phyloP scores from a whole-genome alignment of 331 rosid genomes.

The Cydonia oblonga region DNA sequence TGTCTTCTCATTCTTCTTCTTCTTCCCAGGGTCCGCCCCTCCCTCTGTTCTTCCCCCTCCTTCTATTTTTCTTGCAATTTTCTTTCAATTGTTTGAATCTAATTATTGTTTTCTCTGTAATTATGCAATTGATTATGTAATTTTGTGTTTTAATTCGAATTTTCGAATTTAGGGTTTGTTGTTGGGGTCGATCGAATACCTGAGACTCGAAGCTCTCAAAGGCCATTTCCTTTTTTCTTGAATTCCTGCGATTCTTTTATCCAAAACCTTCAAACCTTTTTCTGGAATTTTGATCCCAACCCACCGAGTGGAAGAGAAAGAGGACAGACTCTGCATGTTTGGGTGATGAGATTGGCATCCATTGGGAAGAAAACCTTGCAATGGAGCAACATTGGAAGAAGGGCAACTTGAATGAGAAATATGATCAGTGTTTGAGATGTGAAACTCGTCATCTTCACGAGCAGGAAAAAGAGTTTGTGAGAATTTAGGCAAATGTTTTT shows the following conservation, averaged over 20 bases:
- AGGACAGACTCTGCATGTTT: background rate
- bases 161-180: too few relatives aligned
- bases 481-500: background rate
- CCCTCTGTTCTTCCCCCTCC: too few relatives aligned
- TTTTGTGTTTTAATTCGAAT: too few relatives aligned
- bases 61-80: too few relatives aligned
- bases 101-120: too few relatives aligned
- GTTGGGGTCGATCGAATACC: too few relatives aligned
- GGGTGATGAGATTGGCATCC: background rate
- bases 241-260: background rate
- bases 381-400: background rate
- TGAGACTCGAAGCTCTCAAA: background rate
- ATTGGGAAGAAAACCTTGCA: background rate
- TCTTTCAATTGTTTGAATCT: too few relatives aligned
- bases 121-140: too few relatives aligned
- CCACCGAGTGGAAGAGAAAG: too few relatives aligned
- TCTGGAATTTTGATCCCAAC: conserved; percentile 18
- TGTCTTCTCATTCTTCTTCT: too few relatives aligned
- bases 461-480: background rate
- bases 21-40: too few relatives aligned
- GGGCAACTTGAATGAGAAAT: background rate
- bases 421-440: background rate
- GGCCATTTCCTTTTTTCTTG: background rate
- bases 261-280: background rate
- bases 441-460: background rate